Conservation (phyloP, 2,329 filamentous ascomycete species). For the Aspergillus sp. region DNA sequence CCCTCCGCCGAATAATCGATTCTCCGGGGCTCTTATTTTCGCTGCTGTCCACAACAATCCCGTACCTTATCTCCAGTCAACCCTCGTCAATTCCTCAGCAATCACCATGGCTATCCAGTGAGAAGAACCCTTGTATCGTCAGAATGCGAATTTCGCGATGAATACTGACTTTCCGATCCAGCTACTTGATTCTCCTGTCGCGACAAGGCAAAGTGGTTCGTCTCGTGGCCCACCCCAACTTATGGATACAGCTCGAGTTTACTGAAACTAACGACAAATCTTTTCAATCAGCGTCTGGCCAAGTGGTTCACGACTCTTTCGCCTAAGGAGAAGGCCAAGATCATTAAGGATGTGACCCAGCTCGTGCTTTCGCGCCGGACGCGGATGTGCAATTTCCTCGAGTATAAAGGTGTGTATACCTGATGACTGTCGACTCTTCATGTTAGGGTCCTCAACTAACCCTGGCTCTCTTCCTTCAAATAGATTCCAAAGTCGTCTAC, state of each 20-base stretch:
- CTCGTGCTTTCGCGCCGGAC: slow-evolving; percentile 91
- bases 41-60: neutral
- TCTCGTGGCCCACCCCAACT: slow-evolving; percentile 35
- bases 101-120: slow-evolving; percentile 29
- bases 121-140: slow-evolving; percentile 7
- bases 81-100: slow-evolving; percentile 4
- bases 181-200: slow-evolving; percentile 95
- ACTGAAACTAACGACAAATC: slow-evolving; percentile 20
- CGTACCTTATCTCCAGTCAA: neutral
- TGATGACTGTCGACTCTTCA: slow-evolving; percentile 2
- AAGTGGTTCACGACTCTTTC: slow-evolving; percentile 99
- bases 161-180: slow-evolving; percentile 35
- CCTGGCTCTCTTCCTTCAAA: slow-evolving; percentile 5
- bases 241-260: slow-evolving; percentile 13
- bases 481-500: slow-evolving; percentile 98
- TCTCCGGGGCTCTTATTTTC: neutral
- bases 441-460: slow-evolving; percentile 1
- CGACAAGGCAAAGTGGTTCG: slow-evolving; percentile 98
- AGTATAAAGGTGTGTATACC: slow-evolving; percentile 74
- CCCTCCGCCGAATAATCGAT: neutral
- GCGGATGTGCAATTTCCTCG: slow-evolving; percentile 99
- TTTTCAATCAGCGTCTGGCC: slow-evolving; percentile 66
- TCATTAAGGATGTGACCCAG: slow-evolving; percentile 98
- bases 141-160: neutral
- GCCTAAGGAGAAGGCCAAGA: slow-evolving; percentile 98